These are phyloP conservation scores for Penicillium manginii DNA, from an alignment of 495 filamentous ascomycete genomes.

Conservation along the genomic window DNA sequence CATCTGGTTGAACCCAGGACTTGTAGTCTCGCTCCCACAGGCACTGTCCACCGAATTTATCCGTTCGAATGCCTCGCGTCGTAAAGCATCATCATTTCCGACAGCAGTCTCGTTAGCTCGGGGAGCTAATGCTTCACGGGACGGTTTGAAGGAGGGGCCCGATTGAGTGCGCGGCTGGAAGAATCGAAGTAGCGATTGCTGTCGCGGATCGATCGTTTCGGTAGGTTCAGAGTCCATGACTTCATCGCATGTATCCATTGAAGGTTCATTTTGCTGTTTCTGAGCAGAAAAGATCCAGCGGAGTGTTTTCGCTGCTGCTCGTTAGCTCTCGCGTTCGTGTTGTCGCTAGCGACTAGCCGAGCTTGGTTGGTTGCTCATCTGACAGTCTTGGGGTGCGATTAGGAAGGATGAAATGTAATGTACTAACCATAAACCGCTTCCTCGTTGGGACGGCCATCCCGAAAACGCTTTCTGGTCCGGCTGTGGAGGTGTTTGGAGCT, in stretches of 20 bases:
- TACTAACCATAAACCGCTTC: slow-evolving; percentile 49
- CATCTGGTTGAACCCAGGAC: slow-evolving; percentile 24
- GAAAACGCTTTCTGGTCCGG: slow-evolving; percentile 56
- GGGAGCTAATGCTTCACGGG: slow-evolving; percentile 32
- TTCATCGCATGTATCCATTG: slow-evolving; percentile 29
- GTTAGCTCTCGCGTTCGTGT: slow-evolving; percentile 19
- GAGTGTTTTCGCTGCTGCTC: slow-evolving; percentile 47
- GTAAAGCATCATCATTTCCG: slow-evolving; percentile 19
- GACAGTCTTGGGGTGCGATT: background rate
- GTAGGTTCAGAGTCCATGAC: slow-evolving; percentile 33
- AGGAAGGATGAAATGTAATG: background rate
- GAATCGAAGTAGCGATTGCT: slow-evolving; percentile 48
- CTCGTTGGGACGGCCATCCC: slow-evolving; percentile 52
- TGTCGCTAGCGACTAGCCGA: background rate
- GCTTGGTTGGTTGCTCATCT: background rate
- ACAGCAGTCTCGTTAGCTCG: slow-evolving; percentile 30
- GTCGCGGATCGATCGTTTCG: slow-evolving; percentile 46
- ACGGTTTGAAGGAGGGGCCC: slow-evolving; percentile 28
- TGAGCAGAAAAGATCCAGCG: slow-evolving; percentile 50
- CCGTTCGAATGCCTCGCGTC: slow-evolving; percentile 24
- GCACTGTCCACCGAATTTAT: slow-evolving; percentile 21
- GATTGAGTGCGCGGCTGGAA: slow-evolving; percentile 41
- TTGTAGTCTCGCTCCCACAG: slow-evolving; percentile 29
- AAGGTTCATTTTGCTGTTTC: slow-evolving; percentile 29
- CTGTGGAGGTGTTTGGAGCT: slow-evolving; percentile 49